Evolutionary conservation across 2,329 filamentous ascomycete species (phyloP), one percentile per base, ranked within the genome.

Genomic region (Trematosphaeria pertusa): DNA sequence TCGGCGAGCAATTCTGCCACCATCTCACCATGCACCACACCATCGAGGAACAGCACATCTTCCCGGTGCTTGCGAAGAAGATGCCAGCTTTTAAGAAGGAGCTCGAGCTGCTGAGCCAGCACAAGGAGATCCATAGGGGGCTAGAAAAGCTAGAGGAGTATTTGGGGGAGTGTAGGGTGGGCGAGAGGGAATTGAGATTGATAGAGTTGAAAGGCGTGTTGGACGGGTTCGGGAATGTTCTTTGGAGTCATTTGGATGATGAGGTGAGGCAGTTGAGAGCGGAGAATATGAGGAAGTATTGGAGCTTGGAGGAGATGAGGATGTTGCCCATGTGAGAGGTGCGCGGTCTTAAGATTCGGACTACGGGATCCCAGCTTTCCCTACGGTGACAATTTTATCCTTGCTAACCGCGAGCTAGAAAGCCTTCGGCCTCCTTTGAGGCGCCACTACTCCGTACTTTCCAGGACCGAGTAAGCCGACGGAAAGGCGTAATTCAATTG

Each of bases 201-300:
- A 65, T 69, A 3, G 83, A 84, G 62, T 68, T 96, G 69, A 87
- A 85, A 74, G 76, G 71, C 26, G 80, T 89, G 62, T 86, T 96
- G 85, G 88, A 95, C 70, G 71, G 71, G 4, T 96, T 92, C 83
- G 88, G 88, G 9, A 77, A 78, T 8, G 88, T 96, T 53, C 70
- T 96, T 37, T 93, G 90, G 88, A 77, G 75, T 63, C 91, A 96
- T 78, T 74, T 96, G 50, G 89, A 94, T 61, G 86, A 92, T 60
- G 91, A 96, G 78, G 91, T 96, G 6, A 76, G 79, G 70, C 82
- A 88, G 56, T 71, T 96, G 22, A 83, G 87, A 2, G 91, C 91
- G 34, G 88, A 94, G 70, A 95, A 93, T 68, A 96, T 96, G 91
- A 80, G 89, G 58, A 84, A 79, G 71, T 91, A 88, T 71, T 96